Percentiles rank a stretch among this genome's conserved stretches.
phyloP scores from a whole-genome alignment of 2,329 filamentous ascomycete genomes.

The Ophiostoma himal-ulmi region DNA sequence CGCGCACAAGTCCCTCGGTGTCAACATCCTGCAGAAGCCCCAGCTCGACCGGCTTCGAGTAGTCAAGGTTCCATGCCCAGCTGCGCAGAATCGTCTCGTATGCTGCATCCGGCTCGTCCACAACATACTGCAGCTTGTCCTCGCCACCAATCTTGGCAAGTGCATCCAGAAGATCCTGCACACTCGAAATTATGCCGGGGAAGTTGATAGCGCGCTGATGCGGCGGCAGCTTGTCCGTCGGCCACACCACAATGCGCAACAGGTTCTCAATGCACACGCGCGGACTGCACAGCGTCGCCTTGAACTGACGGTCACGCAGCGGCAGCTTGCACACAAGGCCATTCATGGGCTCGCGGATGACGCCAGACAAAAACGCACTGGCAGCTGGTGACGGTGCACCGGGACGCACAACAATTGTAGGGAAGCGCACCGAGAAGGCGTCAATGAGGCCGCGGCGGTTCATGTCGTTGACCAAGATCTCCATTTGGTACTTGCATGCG shows the following conservation, averaged over 20 bases:
- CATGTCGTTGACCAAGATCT: constrained; percentile 58
- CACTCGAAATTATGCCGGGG: constrained; percentile 51
- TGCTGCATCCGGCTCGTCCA: constrained; percentile 49
- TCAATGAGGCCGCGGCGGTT: constrained; percentile 54
- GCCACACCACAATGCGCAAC: constrained; percentile 40
- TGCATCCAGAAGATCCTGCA: constrained; percentile 57
- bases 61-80: constrained; percentile 55
- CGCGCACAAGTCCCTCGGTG: constrained; percentile 50
- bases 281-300: constrained; percentile 51
- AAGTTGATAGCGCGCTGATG: constrained; percentile 52
- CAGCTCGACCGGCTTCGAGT: constrained; percentile 43
- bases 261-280: constrained; percentile 49
- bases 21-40: constrained; percentile 48
- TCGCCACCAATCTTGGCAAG: constrained; percentile 50
- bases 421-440: constrained; percentile 53
- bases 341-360: constrained; percentile 57
- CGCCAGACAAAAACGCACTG: constrained; percentile 58
- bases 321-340: constrained; percentile 50
- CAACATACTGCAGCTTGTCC: constrained; percentile 47
- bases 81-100: constrained; percentile 54
- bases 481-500: constrained; percentile 57
- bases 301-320: constrained; percentile 44
- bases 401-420: constrained; percentile 56
- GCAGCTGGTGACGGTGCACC: constrained; percentile 56
- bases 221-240: constrained; percentile 37